Evolutionary conservation across 2,329 filamentous ascomycete species (phyloP), one percentile per base, ranked within the genome.

Genomic region (Diplodia sapinea): DNA sequence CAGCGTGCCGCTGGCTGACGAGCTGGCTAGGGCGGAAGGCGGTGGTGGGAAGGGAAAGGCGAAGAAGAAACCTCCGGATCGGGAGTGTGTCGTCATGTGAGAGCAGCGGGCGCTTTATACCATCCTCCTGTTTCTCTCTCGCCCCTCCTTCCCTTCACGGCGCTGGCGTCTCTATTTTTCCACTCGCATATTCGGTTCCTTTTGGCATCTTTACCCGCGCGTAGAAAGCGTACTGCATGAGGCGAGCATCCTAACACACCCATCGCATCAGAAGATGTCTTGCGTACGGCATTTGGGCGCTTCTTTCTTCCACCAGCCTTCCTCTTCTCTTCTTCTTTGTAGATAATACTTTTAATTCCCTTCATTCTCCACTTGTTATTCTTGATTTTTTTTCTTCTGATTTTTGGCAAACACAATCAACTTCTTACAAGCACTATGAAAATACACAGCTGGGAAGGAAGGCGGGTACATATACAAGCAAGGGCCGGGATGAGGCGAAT

Each of bases 1-100:
- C 63, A 56, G 43, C 20, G 63, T 55, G 49, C 65, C 65, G 65
- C 49, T 67, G 65, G 65, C 54, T 7, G 64, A 57, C 23, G 65
- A 62, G 55, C 43, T 51, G 26, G 47, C 40, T 8, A 38, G 40
- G 47, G 12, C 26, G n/a, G 57, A 69, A 23, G 73, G 73, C 63
- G 66, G 72, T 65, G 66, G 72, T 17, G 72, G 65, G 62, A 73
- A 73, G 31, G 73, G 72, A n/a, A 78, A 77, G 13, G 33, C 36
- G 38, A 55, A 64, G 55, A 65, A 67, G 36, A 71, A 71, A 4
- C 72, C 76, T 38, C 79, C 80, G 31, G 80, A 82, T 63, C 71
- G 81, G 43, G 81, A 83, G 68, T 83, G 81, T 70, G 68, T 74
- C 62, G 72, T 82, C 9, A 82, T 82, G 81, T 83, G 70, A n/a